Percentiles rank a stretch among this genome's conserved stretches.
Conservation (phyloP, 2,329 filamentous ascomycete species). For the Aurifilum marmelostoma region DNA sequence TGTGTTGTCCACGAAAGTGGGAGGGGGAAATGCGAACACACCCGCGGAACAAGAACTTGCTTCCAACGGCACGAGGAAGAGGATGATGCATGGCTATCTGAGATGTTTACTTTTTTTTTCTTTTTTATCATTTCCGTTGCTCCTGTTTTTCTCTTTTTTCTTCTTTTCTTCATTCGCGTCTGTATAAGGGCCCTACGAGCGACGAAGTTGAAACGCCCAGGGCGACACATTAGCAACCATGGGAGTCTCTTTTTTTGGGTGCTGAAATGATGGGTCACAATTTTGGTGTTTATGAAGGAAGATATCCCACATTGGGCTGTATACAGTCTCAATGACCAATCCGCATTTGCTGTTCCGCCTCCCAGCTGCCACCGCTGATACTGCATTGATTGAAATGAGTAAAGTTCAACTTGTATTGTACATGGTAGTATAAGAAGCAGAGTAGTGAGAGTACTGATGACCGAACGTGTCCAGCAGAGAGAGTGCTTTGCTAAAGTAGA, state of each 20-base stretch:
- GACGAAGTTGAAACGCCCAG: background rate
- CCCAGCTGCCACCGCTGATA: no score
- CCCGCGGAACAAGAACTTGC: background rate
- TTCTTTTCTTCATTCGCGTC: background rate
- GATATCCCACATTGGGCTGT: slow-evolving; percentile 9
- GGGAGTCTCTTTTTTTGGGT: background rate
- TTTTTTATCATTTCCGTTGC: background rate
- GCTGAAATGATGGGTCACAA: background rate
- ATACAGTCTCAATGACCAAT: slow-evolving; percentile 4
- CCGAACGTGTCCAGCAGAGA: no score
- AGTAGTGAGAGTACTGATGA: background rate
- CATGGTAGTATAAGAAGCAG: no score
- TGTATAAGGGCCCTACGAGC: background rate
- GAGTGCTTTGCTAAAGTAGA: no score
- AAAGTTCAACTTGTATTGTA: no score
- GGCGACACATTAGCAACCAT: background rate
- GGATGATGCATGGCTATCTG: slow-evolving; percentile 6
- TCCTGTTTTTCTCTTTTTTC: background rate
- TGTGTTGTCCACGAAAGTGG: background rate
- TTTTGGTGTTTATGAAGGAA: slow-evolving; percentile 7
- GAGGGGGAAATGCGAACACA: background rate
- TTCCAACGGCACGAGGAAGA: background rate
- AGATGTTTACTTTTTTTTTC: background rate
- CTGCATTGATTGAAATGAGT: no score
- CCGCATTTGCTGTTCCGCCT: background rate